These are phyloP conservation scores for Gynostemma pentaphyllum DNA, from an alignment of 306 rosid genomes.

Conservation along the genomic window DNA sequence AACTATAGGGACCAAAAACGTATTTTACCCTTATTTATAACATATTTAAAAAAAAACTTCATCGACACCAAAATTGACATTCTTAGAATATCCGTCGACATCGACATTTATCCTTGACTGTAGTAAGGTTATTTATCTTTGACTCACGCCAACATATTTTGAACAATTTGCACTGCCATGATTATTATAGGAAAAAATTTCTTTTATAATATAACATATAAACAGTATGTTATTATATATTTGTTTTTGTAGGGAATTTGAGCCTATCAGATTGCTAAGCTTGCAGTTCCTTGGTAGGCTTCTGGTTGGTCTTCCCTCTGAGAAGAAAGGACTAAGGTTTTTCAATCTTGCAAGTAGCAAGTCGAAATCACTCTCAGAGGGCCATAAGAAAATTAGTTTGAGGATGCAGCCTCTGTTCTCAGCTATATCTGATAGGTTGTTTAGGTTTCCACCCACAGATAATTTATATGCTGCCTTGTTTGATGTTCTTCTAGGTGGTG, in stretches of 20 bases:
- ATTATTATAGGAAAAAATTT: background rate
- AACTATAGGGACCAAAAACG: too few species aligned
- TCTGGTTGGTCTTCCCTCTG: slow-evolving; percentile 80
- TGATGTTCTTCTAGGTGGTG: slow-evolving; percentile 99
- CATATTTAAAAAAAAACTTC: too few species aligned
- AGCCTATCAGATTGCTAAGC: slow-evolving; percentile 87
- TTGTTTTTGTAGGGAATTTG: slow-evolving; percentile 49
- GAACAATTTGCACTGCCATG: background rate
- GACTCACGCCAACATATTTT: too few species aligned
- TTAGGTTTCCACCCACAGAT: slow-evolving; percentile 85
- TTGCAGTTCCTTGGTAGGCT: slow-evolving; percentile 91
- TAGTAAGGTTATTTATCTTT: too few species aligned
- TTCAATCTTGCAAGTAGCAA: slow-evolving; percentile 68
- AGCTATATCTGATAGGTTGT: slow-evolving; percentile 76
- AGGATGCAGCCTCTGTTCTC: slow-evolving; percentile 67
- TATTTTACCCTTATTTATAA: too few species aligned
- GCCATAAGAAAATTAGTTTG: slow-evolving; percentile 37
- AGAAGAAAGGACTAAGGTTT: slow-evolving; percentile 87
- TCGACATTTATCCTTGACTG: too few species aligned
- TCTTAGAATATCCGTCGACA: too few species aligned
- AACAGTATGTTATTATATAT: slow-evolving; percentile 1
- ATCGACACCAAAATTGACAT: too few species aligned
- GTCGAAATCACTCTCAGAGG: slow-evolving; percentile 50
- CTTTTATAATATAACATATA: background rate
- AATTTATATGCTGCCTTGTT: slow-evolving; percentile 82